A percentile compares a stretch with the other conserved stretches of the same genome.
phyloP scores from a whole-genome alignment of 345 rosid species.

The Sisymbrium irio region DNA sequence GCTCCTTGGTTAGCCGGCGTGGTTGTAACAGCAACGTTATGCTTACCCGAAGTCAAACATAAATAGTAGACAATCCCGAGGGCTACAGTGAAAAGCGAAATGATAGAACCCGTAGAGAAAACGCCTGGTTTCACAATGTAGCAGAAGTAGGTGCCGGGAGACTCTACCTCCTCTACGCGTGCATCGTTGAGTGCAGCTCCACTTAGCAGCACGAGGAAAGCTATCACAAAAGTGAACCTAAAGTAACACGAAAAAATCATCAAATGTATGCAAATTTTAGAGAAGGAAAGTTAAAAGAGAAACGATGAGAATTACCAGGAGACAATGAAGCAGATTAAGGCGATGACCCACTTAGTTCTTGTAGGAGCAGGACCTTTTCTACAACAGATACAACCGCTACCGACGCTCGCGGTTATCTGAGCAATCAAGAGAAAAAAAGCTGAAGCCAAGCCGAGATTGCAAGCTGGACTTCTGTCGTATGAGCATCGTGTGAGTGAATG shows the following conservation, averaged over 20 bases:
- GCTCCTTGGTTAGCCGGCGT: constrained; percentile 34
- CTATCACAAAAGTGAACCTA: constrained; percentile 85
- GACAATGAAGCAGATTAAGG: constrained; percentile 64
- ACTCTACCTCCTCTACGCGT: constrained; percentile 50
- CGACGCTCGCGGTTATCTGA: constrained; percentile 54
- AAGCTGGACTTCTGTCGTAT: constrained; percentile 72
- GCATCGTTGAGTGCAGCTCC: constrained; percentile 78
- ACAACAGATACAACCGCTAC: constrained; percentile 84
- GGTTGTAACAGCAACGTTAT: constrained; percentile 22
- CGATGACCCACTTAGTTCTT: constrained; percentile 56
- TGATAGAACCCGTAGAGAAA: constrained; percentile 66
- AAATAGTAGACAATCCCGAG: constrained; percentile 75
- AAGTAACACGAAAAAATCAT: not conserved
- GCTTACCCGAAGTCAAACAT: constrained; percentile 47
- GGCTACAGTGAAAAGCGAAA: constrained; percentile 54
- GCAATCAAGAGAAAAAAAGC: constrained; percentile 64
- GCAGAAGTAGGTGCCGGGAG: constrained; percentile 57
- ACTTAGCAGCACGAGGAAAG: constrained; percentile 67
- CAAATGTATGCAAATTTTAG: not conserved
- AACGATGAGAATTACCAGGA: constrained; percentile 57
- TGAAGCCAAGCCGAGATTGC: constrained; percentile 64
- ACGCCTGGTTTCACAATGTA: constrained; percentile 82
- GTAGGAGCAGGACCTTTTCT: constrained; percentile 51
- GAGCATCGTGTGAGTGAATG: constrained; percentile 51
- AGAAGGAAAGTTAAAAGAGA: not conserved